These are phyloP conservation scores for Nasturtium officinale DNA, from an alignment of 345 rosid genomes.

Conservation along the genomic window DNA sequence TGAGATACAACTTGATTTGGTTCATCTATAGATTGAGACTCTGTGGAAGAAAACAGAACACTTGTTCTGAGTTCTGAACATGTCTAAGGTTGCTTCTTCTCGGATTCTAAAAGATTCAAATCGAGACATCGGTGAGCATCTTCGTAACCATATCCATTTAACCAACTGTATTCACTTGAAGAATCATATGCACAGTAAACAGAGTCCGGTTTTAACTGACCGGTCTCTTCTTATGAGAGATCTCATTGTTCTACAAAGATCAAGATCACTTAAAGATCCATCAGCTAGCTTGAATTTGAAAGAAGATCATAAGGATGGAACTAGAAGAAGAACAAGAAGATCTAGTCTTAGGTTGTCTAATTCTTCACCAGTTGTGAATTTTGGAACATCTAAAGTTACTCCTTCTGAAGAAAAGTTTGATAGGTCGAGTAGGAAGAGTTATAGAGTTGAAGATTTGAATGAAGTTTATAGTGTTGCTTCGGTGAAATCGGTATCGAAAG, in stretches of 20 bases:
- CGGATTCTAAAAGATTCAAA: conserved; percentile 84
- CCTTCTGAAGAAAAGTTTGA: conserved; percentile 52
- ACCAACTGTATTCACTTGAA: conserved; percentile 97
- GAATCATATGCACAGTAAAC: conserved; percentile 94
- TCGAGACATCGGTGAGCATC: conserved; percentile 91
- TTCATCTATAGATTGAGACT: conserved; percentile 34
- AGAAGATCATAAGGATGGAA: conserved; percentile 52
- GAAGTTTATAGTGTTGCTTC: conserved; percentile 53
- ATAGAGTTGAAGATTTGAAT: conserved; percentile 45
- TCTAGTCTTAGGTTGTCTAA: conserved; percentile 63
- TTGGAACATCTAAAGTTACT: conserved; percentile 63
- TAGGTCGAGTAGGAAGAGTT: conserved; percentile 54
- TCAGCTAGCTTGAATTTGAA: conserved; percentile 83
- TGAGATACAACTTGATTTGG: conserved; percentile 50
- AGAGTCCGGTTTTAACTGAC: conserved; percentile 75
- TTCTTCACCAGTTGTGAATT: conserved; percentile 58
- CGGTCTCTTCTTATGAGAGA: conserved; percentile 89
- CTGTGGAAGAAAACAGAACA: conserved; percentile 34
- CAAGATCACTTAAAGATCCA: conserved; percentile 89
- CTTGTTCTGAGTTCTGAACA: conserved; percentile 63
- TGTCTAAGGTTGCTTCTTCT: conserved; percentile 69
- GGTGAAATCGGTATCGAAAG: conserved; percentile 51
- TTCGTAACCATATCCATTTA: conserved; percentile 90
- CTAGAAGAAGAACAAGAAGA: conserved; percentile 57
- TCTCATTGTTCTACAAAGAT: conserved; percentile 84